Evolutionary conservation across 2,329 filamentous ascomycete genomes (phyloP).

Genomic region (Colletotrichum paranaense): DNA sequence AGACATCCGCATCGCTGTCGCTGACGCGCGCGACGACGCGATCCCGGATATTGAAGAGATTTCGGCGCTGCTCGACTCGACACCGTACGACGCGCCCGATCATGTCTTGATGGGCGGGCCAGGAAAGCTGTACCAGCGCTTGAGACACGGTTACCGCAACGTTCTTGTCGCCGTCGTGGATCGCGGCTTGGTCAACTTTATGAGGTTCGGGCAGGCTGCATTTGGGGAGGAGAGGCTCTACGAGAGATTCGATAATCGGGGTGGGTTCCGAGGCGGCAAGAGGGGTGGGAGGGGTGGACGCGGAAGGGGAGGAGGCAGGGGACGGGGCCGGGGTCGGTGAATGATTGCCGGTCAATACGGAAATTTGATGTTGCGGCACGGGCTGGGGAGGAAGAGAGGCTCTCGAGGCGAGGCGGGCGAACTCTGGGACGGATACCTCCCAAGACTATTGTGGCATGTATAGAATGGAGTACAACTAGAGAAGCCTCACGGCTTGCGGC

Average conservation of each 20-base stretch:
- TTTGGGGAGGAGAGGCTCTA: conserved; percentile 83
- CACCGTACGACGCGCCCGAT: conserved; percentile 74
- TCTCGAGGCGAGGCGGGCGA: not conserved
- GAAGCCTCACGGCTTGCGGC: not conserved
- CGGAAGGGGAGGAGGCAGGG: conserved; percentile 52
- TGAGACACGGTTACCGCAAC: conserved; percentile 87
- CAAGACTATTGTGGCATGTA: not conserved
- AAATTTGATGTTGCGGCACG: conserved; percentile 39
- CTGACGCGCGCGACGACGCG: conserved; percentile 77
- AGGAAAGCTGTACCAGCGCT: conserved; percentile 75
- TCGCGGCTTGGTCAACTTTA: conserved; percentile 88
- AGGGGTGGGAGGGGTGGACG: conserved; percentile 55
- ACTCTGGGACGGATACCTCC: not conserved
- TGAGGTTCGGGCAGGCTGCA: conserved; percentile 81
- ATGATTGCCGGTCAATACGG: conserved; percentile 18
- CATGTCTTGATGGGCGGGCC: conserved; percentile 47
- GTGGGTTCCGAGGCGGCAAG: conserved; percentile 50
- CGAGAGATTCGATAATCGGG: conserved; percentile 61
- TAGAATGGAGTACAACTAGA: not conserved
- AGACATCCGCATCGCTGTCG: conserved; percentile 86
- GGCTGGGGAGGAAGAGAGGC: conserved; percentile 25
- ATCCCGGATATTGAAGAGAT: conserved; percentile 82
- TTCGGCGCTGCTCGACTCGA: conserved; percentile 75
- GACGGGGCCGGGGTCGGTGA: conserved; percentile 43
- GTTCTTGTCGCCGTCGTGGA: conserved; percentile 91